phyloP scores from a whole-genome alignment of 148 eudicot genomes.

The Rhododendron henanense region DNA sequence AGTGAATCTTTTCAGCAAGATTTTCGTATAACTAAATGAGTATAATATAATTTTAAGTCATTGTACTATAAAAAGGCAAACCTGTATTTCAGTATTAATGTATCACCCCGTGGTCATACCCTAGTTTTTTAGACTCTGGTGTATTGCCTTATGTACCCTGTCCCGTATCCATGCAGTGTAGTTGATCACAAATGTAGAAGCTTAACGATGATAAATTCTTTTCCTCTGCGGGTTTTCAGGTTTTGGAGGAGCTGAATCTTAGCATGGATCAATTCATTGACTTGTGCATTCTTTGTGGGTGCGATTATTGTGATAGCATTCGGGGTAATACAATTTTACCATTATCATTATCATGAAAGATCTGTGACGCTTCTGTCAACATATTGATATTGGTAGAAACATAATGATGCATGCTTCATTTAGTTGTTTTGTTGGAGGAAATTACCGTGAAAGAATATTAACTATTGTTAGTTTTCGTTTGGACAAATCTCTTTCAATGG shows the following conservation, averaged over 20 bases:
- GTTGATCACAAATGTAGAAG: not conserved
- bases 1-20: not conserved
- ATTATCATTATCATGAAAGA: not conserved
- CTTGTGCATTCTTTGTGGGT: conserved; percentile 94
- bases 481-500: not conserved
- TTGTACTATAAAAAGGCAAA: not conserved
- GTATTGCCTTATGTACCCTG: not conserved
- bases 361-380: not conserved
- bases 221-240: conserved; percentile 34
- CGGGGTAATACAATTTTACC: conserved; percentile 47
- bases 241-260: conserved; percentile 82
- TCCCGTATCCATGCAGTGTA: not conserved
- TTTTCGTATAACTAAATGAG: not conserved
- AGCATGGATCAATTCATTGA: conserved; percentile 99
- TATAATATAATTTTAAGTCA: not conserved
- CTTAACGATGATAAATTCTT: not conserved
- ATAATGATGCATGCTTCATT: not conserved
- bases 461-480: not conserved
- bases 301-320: conserved; percentile 95
- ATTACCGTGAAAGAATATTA: not conserved
- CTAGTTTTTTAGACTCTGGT: not conserved
- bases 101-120: not conserved
- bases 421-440: not conserved
- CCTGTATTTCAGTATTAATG: not conserved
- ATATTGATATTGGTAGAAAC: not conserved